A percentile compares a stretch with the other conserved stretches of the same genome.
phyloP scores from a whole-genome alignment of 129 eudicot genomes.

The Rutidosis leptorrhynchoides region DNA sequence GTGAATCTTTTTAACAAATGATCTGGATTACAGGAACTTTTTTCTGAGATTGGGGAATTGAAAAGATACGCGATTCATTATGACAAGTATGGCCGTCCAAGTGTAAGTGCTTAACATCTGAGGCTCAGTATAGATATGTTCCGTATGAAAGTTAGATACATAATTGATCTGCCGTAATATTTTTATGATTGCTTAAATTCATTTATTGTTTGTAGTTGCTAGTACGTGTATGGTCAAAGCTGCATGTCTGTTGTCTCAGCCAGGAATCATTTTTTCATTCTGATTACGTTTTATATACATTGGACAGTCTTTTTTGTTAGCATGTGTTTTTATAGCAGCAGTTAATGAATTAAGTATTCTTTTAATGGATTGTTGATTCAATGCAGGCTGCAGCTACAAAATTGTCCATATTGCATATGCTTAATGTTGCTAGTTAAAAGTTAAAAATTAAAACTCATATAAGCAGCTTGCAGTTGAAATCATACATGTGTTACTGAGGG shows the following conservation, averaged over 20 bases:
- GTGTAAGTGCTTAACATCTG: slow-evolving; percentile 49
- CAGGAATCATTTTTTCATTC: neutral
- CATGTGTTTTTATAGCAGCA: neutral
- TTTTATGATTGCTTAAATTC: neutral
- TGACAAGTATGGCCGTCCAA: slow-evolving; percentile 80
- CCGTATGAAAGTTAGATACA: neutral
- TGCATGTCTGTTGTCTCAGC: neutral
- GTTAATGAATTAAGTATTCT: neutral
- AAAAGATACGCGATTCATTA: slow-evolving; percentile 82
- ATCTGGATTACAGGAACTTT: slow-evolving; percentile 71
- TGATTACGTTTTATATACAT: neutral
- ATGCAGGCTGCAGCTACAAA: neutral
- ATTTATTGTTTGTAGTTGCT: neutral
- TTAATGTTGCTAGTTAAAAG: no score
- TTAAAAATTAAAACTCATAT: neutral
- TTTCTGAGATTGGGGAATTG: slow-evolving; percentile 91
- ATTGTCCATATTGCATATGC: neutral
- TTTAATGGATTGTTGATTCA: neutral
- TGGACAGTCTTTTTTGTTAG: neutral
- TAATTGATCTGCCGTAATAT: neutral
- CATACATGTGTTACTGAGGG: neutral
- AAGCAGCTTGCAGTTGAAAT: slow-evolving; percentile 3
- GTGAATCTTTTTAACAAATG: slow-evolving; percentile 29
- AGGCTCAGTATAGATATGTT: neutral
- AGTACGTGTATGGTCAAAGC: neutral